A percentile compares a stretch with the other conserved stretches of the same genome.
Conservation (phyloP, 805 yeast species). For the Torulaspora franciscae region DNA sequence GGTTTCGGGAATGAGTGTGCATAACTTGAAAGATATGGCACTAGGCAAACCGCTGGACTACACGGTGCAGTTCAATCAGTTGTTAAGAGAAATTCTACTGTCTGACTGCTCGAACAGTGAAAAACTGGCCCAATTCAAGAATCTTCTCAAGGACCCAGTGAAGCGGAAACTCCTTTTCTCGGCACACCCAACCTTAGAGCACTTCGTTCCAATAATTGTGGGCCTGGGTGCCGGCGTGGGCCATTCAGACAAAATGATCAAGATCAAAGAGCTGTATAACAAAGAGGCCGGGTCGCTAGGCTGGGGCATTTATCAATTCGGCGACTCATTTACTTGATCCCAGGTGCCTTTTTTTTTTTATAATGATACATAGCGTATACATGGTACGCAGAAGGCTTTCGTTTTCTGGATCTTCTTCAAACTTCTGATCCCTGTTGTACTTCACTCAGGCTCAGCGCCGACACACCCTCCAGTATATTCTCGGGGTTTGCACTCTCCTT, state of each 20-base stretch:
- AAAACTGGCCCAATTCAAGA: constrained; percentile 38
- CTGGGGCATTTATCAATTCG: constrained; percentile 64
- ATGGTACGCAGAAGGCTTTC: neutral
- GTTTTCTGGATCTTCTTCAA: neutral
- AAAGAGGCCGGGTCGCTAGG: constrained; percentile 48
- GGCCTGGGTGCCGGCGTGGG: constrained; percentile 47
- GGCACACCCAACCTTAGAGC: constrained; percentile 78
- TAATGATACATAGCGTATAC: constrained; percentile 5
- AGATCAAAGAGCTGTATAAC: constrained; percentile 45
- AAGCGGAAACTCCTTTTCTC: constrained; percentile 37
- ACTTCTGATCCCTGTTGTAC: neutral
- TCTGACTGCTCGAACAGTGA: constrained; percentile 21
- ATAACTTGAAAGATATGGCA: constrained; percentile 44
- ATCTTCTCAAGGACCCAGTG: constrained; percentile 31
- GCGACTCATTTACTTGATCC: constrained; percentile 18
- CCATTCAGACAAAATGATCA: constrained; percentile 1
- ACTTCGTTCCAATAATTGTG: constrained; percentile 62
- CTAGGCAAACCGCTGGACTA: constrained; percentile 40
- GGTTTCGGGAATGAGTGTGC: constrained; percentile 77
- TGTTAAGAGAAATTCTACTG: constrained; percentile 37
- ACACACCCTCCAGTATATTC: constrained; percentile 4
- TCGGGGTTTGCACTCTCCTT: constrained; percentile 1
- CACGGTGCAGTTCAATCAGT: constrained; percentile 46
- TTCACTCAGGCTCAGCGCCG: constrained; percentile 1
- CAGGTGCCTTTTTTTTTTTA: neutral